Evolutionary conservation across 1,284 basidiomycete genomes (phyloP).

Genomic region (Ustanciosporium gigantosporum): DNA sequence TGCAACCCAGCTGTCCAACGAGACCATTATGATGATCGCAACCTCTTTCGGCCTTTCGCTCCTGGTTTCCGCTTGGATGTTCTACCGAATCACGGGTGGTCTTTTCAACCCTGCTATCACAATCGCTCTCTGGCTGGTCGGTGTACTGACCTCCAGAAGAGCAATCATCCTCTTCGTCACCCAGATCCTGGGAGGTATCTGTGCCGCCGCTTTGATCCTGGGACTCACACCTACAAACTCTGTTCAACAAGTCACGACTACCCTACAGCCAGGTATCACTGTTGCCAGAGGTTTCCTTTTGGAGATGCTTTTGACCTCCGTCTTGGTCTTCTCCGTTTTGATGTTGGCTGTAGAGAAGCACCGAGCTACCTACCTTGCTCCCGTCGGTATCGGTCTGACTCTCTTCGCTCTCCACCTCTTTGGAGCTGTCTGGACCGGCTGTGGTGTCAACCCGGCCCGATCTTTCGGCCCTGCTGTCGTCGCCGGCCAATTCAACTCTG

Average conservation of each 20-base stretch:
- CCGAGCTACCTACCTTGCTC: slow-evolving; percentile 72
- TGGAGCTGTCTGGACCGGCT: slow-evolving; percentile 57
- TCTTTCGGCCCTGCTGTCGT: slow-evolving; percentile 73
- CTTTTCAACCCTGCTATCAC: slow-evolving; percentile 65
- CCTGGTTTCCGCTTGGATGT: slow-evolving; percentile 66
- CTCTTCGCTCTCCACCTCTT: slow-evolving; percentile 31
- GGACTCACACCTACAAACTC: slow-evolving; percentile 24
- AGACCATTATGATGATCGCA: slow-evolving; percentile 48
- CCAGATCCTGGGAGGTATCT: slow-evolving; percentile 42
- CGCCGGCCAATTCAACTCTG: slow-evolving; percentile 11
- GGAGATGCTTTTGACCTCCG: slow-evolving; percentile 16
- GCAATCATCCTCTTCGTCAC: slow-evolving; percentile 61
- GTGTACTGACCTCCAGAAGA: slow-evolving; percentile 62
- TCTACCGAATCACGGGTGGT: slow-evolving; percentile 74
- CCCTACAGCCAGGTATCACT: slow-evolving; percentile 47
- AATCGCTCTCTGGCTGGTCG: slow-evolving; percentile 63
- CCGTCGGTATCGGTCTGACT: slow-evolving; percentile 69
- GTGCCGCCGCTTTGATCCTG: slow-evolving; percentile 23
- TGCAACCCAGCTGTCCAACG: slow-evolving; percentile 18
- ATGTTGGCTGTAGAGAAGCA: slow-evolving; percentile 64
- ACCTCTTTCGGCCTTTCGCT: slow-evolving; percentile 45
- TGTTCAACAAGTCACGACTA: slow-evolving; percentile 60
- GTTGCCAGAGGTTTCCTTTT: slow-evolving; percentile 41
- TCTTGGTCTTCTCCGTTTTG: slow-evolving; percentile 39
- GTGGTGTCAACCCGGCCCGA: slow-evolving; percentile 75